Evolutionary conservation across 352 stramenopile species (phyloP).

Genomic region (Phytophthora melonis): DNA sequence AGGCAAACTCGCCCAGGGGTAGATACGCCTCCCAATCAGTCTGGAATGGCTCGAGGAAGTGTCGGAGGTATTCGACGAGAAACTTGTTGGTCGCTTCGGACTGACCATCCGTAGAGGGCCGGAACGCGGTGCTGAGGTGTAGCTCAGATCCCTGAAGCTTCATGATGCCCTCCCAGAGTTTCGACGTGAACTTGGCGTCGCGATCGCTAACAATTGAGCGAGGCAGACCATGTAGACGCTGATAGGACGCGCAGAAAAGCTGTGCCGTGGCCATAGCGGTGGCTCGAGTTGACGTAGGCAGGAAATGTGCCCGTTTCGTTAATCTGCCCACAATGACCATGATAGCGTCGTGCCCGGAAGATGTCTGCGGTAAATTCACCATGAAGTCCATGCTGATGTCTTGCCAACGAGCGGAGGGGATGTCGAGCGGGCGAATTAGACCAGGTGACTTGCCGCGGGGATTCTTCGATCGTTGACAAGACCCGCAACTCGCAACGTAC

Average conservation of each 20-base stretch:
- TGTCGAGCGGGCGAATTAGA: background rate
- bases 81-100: background rate
- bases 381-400: conserved; percentile 34
- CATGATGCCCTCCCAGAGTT: background rate
- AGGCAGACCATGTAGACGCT: background rate
- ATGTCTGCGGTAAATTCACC: conserved; percentile 4
- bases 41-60: conserved; percentile 11
- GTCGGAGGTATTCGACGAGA: background rate
- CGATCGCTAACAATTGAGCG: background rate
- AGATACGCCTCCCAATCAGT: conserved; percentile 8
- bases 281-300: background rate
- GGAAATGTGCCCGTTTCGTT: conserved; percentile 24
- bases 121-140: background rate
- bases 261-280: background rate
- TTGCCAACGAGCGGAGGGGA: conserved; percentile 5
- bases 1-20: conserved; percentile 8
- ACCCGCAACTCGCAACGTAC: conserved; percentile 24
- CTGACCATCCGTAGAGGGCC: background rate
- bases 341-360: conserved; percentile 7
- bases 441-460: background rate
- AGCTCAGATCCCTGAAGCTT: background rate
- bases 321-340: conserved; percentile 22
- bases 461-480: conserved; percentile 23
- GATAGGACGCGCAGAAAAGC: conserved; percentile 12
- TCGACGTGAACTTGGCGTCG: background rate